Base-by-base conservation (phyloP, 345 rosid species). In the Laguncularia racemosa region DNA sequence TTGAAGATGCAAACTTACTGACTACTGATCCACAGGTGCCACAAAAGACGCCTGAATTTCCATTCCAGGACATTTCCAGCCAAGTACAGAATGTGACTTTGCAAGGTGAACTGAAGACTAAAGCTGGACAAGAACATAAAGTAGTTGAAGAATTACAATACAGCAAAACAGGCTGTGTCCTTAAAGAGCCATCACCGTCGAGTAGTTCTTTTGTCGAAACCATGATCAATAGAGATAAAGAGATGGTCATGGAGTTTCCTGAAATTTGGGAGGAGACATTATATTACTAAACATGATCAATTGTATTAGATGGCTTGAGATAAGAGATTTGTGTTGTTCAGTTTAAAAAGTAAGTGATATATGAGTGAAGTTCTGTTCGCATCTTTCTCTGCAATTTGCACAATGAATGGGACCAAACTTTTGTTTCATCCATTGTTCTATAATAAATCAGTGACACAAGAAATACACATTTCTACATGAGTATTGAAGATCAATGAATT, bases 231-330 rank as follows among this genome's bases (percentile, higher is more conserved):
- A 70, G 65, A 70, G 89, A 86, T 57, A 70, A 77, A 11, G 89
- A 92, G 67, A 60, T 71, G 76, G 83, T 82, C 76, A 74, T 81
- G 66, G 88, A 80, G 26, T 84, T 80, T 52, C 82, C 95, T 14
- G 69, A 71, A 71, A 71, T 84, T n/a, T 52, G 81, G 67, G 95
- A 88, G 46, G 87, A 78, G 47, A 79, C 80, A 55, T 76, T 69
- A 53, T 62, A 67, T 55, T 60, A 65, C 54, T 73, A 48, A 71
- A 33, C 44, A 44, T 12, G 46, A 9, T 16, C 38, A 33, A 28
- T 55, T 16, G 38, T 46, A 20, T 28, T n/a, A 12, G 20, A 16
- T 13, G 57, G 10, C 20, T 14, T 3, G 17, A 33, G 12, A 53
- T n/a, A 26, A 26, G 57, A 44, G 57, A 53, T 15, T 23, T n/a